Evolutionary conservation across 805 yeast genomes (phyloP).

Genomic region (Yamadazyma tumulicola): DNA sequence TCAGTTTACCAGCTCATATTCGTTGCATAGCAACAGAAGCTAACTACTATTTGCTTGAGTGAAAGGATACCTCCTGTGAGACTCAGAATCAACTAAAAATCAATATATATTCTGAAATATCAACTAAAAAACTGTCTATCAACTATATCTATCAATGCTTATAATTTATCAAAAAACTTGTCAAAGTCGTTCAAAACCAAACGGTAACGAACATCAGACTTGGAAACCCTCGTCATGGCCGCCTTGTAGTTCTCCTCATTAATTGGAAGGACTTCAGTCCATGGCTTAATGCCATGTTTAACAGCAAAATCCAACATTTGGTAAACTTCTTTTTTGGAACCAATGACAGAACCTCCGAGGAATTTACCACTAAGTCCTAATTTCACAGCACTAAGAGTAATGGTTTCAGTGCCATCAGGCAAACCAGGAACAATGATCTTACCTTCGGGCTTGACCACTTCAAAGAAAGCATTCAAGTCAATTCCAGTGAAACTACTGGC

Average conservation of each 20-base stretch:
- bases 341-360: constrained; percentile 30
- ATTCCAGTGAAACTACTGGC: constrained; percentile 51
- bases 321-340: constrained; percentile 31
- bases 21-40: too few species aligned
- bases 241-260: constrained; percentile 27
- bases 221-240: constrained; percentile 32
- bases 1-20: too few species aligned
- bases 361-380: constrained; percentile 25
- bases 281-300: constrained; percentile 30
- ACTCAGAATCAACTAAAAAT: too few species aligned
- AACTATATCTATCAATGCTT: too few species aligned
- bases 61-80: too few species aligned
- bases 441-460: constrained; percentile 22
- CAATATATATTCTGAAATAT: too few species aligned
- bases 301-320: constrained; percentile 37
- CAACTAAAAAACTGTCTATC: too few species aligned
- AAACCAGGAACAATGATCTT: constrained; percentile 23
- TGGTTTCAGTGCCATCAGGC: constrained; percentile 17
- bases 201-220: constrained; percentile 44
- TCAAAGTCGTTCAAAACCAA: constrained; percentile 57
- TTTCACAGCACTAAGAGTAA: constrained; percentile 20
- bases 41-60: too few species aligned
- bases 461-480: constrained; percentile 47
- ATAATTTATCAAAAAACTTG: constrained; percentile 20
- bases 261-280: constrained; percentile 35